A percentile compares a stretch with the other conserved stretches of the same genome.
phyloP scores from a whole-genome alignment of 306 rosid species.

The Lotus japonicus region DNA sequence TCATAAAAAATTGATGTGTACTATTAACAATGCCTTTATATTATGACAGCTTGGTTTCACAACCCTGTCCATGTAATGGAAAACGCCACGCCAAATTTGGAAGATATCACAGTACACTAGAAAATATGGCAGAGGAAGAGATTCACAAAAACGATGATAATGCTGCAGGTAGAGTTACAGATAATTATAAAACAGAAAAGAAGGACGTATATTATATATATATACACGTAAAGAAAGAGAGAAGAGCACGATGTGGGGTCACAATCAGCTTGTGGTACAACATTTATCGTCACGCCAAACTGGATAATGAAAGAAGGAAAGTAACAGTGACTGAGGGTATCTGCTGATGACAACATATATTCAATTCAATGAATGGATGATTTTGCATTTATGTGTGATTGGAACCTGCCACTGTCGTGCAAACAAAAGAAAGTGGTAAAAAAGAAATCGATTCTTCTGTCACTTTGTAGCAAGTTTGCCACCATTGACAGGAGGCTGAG shows the following conservation, averaged over 20 bases:
- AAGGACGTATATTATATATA: no score
- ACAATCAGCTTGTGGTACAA: not conserved
- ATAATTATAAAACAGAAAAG: not conserved
- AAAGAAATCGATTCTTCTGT: not conserved
- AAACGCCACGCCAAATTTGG: slow-evolving; percentile 10
- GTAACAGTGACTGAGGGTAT: not conserved
- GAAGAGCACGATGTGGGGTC: no score
- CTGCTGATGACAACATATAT: not conserved
- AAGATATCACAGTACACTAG: not conserved
- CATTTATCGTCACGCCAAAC: slow-evolving; percentile 1
- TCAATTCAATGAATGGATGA: not conserved
- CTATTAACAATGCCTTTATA: no score
- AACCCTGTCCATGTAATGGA: slow-evolving; percentile 17
- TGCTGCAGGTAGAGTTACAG: not conserved
- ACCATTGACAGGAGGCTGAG: no score
- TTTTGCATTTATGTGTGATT: not conserved
- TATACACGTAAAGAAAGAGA: no score
- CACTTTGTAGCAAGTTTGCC: no score
- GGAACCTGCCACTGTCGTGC: not conserved
- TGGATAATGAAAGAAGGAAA: not conserved
- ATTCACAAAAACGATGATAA: not conserved
- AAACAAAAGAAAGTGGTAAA: not conserved
- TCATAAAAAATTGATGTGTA: not conserved
- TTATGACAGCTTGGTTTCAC: no score
- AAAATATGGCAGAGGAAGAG: not conserved